phyloP scores from a whole-genome alignment of 176 grass and related monocot genomes.

The Oryza meyeriana region DNA sequence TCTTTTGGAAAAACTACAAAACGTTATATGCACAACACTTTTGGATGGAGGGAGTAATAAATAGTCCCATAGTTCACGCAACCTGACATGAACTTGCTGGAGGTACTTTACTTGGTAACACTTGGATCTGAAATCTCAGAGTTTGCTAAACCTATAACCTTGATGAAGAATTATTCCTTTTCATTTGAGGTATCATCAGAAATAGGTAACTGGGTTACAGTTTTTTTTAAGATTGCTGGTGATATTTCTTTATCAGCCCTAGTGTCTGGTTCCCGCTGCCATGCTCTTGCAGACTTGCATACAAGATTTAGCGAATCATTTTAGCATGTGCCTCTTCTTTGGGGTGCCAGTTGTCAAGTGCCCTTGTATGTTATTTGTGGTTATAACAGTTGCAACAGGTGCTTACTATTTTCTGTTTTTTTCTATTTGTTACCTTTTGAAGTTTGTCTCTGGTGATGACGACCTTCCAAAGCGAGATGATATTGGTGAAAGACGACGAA shows the following conservation, averaged over 20 bases:
- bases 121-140: not conserved
- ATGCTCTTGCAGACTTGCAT: not conserved
- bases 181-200: not conserved
- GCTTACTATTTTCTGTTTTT: not conserved
- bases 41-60: too few species aligned
- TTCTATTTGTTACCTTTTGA: slow-evolving; percentile 18
- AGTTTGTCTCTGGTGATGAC: slow-evolving; percentile 89
- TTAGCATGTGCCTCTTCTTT: not conserved
- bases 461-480: slow-evolving; percentile 93
- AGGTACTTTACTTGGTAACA: not conserved
- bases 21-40: too few species aligned
- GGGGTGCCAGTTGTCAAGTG: not conserved
- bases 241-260: not conserved
- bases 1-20: too few species aligned
- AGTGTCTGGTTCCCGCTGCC: not conserved
- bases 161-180: not conserved
- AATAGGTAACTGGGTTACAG: not conserved
- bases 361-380: not conserved
- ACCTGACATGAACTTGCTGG: not conserved
- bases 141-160: too few species aligned
- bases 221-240: not conserved
- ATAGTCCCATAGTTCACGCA: not conserved
- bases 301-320: not conserved
- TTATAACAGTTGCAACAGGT: not conserved
- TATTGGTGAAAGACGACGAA: slow-evolving; percentile 84